Conservation (phyloP, 768 basidiomycete genomes). For the Naganishia vaughanmartiniae region DNA sequence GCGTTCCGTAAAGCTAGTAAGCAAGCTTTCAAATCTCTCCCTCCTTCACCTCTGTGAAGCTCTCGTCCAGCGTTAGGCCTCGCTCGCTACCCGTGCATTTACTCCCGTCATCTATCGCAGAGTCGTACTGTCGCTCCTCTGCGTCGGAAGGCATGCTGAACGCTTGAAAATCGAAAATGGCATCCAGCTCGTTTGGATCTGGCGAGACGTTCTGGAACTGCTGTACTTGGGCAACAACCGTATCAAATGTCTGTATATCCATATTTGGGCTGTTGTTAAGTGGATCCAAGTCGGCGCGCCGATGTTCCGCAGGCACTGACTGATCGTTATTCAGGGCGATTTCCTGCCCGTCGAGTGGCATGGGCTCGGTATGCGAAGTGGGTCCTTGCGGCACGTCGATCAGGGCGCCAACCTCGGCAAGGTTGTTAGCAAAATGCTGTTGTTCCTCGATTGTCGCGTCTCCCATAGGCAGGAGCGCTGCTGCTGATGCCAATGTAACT, state of each 20-base stretch:
- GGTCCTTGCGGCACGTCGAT: neutral
- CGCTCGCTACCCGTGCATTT: neutral
- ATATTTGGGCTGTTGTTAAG: neutral
- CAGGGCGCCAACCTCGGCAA: neutral
- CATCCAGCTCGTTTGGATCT: slow-evolving; percentile 5
- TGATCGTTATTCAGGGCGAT: neutral
- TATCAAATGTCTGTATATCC: slow-evolving; percentile 2
- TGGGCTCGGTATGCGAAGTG: neutral
- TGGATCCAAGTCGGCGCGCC: neutral
- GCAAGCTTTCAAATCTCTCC: neutral
- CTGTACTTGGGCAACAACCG: slow-evolving; percentile 8
- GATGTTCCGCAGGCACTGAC: neutral
- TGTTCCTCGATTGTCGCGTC: neutral
- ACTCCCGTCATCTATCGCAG: neutral
- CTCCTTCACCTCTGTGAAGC: neutral
- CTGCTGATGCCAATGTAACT: neutral
- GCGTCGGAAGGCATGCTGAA: neutral
- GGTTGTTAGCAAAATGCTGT: neutral
- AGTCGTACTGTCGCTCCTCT: neutral
- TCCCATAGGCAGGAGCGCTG: neutral
- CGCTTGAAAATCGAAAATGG: neutral
- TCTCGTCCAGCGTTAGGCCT: neutral
- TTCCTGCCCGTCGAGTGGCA: neutral
- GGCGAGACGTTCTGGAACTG: slow-evolving; percentile 5
- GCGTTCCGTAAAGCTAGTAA: neutral